Base-by-base conservation (phyloP, 805 yeast genomes). In the Hanseniaspora osmophila region DNA sequence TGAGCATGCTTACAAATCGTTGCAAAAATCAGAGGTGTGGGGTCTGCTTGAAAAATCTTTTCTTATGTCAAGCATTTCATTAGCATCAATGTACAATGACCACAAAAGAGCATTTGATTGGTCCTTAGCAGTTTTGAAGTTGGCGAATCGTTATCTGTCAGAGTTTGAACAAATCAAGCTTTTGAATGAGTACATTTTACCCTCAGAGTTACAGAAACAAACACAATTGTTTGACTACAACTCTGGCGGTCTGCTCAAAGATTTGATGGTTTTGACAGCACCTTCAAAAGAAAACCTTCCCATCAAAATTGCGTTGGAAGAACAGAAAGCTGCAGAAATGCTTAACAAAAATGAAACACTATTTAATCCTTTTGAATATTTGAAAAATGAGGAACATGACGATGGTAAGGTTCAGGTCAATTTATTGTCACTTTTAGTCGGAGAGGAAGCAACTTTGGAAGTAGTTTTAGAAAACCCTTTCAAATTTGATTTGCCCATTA, bases 381-480 rank as follows among this genome's bases (percentile, higher is more conserved):
- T 47, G 55, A 57, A 39, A 17, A 41, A 30, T 11, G 29, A 44
- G n/a, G 45, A 45, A 16, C 47, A 49, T 45, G 47, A 44, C 13
- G 29, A 33, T n/a, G 48, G 49, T 19, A 19, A 48, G 1, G 48
- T 49, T 16, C 46, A 43, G 1, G 49, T 47, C 12, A 57, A 55
- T 40, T 54, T 44, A 30, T 54, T 44, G 42, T 54, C 62, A 49
- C 55, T 67, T 16, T 51, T 77, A 6, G 78, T 78, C 15, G 83
- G 78, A 32, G 95, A 86, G 44, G 66, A 73, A 4, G 72, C 75
- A 11, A 81, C 77, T 47, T 65, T 83, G 15, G 57, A 65, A 6
- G 63, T 84, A 1, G 63, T 67, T 2, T 54, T 88, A 9, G 87
- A 82, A 55, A 90, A 90, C 57, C 95, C 95, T 9, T 85, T 77